Conservation (phyloP, 306 rosid genomes). For the Chamaecrista fasciculata region DNA sequence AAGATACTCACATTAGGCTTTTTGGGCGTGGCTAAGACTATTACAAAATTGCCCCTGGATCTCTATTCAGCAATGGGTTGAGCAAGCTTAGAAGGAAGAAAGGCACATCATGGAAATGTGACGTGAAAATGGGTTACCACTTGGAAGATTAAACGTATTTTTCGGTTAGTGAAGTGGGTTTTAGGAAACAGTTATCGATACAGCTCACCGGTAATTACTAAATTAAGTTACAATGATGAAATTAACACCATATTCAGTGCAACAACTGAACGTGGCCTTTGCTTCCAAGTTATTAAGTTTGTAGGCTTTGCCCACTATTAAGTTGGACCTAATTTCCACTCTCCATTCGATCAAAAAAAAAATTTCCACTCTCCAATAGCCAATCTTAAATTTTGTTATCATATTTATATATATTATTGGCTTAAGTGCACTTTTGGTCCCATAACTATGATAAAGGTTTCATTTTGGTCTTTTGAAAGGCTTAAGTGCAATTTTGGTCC, state of each 20-base stretch:
- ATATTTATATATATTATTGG: neutral
- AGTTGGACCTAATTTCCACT: neutral
- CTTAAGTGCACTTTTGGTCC: too few relatives aligned
- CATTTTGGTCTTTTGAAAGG: too few relatives aligned
- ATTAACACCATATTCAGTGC: slow-evolving; percentile 24
- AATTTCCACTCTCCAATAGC: neutral
- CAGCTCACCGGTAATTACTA: slow-evolving; percentile 1
- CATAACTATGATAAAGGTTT: too few relatives aligned
- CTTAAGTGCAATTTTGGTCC: too few relatives aligned
- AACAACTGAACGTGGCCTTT: slow-evolving; percentile 21
- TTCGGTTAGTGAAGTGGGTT: slow-evolving; percentile 54
- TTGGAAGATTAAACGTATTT: slow-evolving; percentile 45
- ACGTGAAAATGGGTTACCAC: slow-evolving; percentile 18
- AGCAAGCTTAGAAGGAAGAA: slow-evolving; percentile 25
- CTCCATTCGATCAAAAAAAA: too few relatives aligned
- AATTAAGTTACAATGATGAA: slow-evolving; percentile 26
- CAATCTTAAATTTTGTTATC: neutral
- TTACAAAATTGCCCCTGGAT: neutral
- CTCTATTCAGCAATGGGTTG: too few relatives aligned
- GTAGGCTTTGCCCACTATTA: neutral
- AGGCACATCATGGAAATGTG: neutral
- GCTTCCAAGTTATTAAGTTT: slow-evolving; percentile 23
- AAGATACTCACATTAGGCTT: neutral
- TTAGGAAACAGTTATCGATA: slow-evolving; percentile 47
- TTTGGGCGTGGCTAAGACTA: neutral